Percentiles rank a stretch among this genome's conserved stretches.
phyloP scores from a whole-genome alignment of 345 rosid species.

The Tarenaya hassleriana region DNA sequence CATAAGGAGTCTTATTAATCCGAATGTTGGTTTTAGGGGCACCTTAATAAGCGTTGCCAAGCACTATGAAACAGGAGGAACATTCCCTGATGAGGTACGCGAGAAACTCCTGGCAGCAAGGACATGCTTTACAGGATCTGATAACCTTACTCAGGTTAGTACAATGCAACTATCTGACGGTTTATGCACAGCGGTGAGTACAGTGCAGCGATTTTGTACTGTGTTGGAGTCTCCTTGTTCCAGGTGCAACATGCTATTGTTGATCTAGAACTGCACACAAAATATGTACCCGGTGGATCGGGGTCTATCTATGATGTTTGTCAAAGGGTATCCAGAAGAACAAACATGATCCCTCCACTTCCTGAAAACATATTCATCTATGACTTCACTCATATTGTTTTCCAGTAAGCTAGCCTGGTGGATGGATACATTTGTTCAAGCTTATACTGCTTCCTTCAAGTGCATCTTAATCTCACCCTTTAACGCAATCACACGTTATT shows the following conservation, averaged over 20 bases:
- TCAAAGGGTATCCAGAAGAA: conserved; percentile 50
- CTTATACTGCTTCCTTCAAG: background rate
- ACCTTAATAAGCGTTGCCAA: conserved; percentile 89
- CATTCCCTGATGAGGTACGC: conserved; percentile 78
- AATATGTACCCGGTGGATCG: conserved; percentile 59
- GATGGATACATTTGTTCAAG: conserved; percentile 7
- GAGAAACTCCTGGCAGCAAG: conserved; percentile 83
- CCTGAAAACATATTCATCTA: conserved; percentile 83
- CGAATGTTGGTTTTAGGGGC: conserved; percentile 44
- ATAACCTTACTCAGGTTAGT: conserved; percentile 83
- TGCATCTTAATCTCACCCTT: conserved; percentile 5
- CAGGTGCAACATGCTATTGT: conserved; percentile 66
- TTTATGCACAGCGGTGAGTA: background rate
- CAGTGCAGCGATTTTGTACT: background rate
- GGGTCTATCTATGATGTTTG: conserved; percentile 76
- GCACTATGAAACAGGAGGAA: conserved; percentile 80
- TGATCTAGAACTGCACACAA: conserved; percentile 77
- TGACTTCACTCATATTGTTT: conserved; percentile 77
- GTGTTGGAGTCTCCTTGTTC: conserved; percentile 13
- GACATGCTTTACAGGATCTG: conserved; percentile 82
- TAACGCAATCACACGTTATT: background rate
- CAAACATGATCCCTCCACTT: conserved; percentile 74
- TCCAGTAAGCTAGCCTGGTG: conserved; percentile 57
- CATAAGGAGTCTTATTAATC: conserved; percentile 1
- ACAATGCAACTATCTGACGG: conserved; percentile 1